Evolutionary conservation across 495 filamentous ascomycete species (phyloP), one percentile per base, ranked within the genome.

Genomic region (Aspergillus indologenus): DNA sequence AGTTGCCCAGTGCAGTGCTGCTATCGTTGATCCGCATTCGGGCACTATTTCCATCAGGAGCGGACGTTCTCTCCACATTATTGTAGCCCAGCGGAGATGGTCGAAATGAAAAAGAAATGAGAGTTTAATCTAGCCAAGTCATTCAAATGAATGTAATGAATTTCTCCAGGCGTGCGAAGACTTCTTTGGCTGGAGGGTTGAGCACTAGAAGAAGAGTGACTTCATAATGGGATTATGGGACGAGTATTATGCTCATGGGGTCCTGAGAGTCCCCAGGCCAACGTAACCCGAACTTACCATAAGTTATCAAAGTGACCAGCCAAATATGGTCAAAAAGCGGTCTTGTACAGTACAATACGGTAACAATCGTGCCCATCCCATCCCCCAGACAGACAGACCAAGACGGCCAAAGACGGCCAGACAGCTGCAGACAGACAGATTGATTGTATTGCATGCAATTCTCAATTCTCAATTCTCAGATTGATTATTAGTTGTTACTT

Each of bases 371-470:
- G 34, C 34, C 34, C 34, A 40, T 40, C 34, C n/a, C 4, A 15
- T 40, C 34, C n/a, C 4, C 6, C 7, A 40, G 29, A 19, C n/a
- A 42, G 20, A 42, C 20, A n/a, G n/a, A n/a, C n/a, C n/a, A n/a
- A n/a, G 6, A 34, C 29, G 8, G 18, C 29, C 50, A 17, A 18
- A 31, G 24, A 18, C 22, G 19, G 24, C 15, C 47, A 22, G n/a
- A 22, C 48, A 26, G 48, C 26, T 9, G 26, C 4, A 29, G 26
- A 29, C 26, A 26, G 48, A 51, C 48, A 29, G 12, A n/a, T 51
- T 51, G 14, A 26, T n/a, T 26, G 48, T 51, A 51, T 29, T 51
- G 23, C 51, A 22, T 42, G 11, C 51, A 40, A 40, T 40, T 40
- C 34, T 15, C 34, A 40, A 40, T 40, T 40, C 34, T 15, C 34